Evolutionary conservation across 305 asterid genomes (phyloP), one percentile per base, ranked within the genome.

Genomic region (Fraxinus greggii): DNA sequence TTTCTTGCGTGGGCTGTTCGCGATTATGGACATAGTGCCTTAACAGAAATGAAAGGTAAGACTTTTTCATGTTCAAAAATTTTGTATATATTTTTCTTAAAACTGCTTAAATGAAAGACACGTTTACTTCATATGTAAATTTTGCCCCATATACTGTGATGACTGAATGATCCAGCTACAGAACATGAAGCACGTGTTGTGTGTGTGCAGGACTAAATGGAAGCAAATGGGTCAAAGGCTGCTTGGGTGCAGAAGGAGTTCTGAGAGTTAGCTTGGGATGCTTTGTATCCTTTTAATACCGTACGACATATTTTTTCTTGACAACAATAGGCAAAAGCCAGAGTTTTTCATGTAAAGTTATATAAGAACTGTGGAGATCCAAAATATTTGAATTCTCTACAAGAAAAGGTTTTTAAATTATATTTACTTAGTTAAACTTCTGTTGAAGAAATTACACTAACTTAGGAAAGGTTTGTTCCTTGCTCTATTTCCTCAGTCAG

Each of bases 1-100:
- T 78, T 89, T 86, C 81, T 89, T 59, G 92, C 92, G 9, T 89
- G 92, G 92, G 92, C 87, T 48, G 86, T 89, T 75, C 92, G 92
- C 35, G 92, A 89, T 85, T 89, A 89, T 80, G 92, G 92, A 32
- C 82, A 36, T 29, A 76, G 31, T 75, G 78, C 81, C 36, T 79
- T 88, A 70, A 80, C 84, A n/a, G 90, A 88, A 83, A 86, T 88
- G 87, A 81, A 85, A 72, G 77, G 92, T 88, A 88, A 86, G 88
- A 48, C 24, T 32, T 5, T 54, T 67, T 7, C 59, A 45, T 28
- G 21, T 4, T 13, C 1, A 15, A 28, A 31, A 29, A 1, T 15
- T 69, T 31, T 1, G 7, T 29, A 29, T 69, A 5, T 56, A 63
- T 63, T 59, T 59, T 2, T 23, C 29, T 19, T 59, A 15, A 1